A percentile compares a stretch with the other conserved stretches of the same genome.
Conservation (phyloP, 2,329 filamentous ascomycete genomes). For the Xylariaceae sp. region DNA sequence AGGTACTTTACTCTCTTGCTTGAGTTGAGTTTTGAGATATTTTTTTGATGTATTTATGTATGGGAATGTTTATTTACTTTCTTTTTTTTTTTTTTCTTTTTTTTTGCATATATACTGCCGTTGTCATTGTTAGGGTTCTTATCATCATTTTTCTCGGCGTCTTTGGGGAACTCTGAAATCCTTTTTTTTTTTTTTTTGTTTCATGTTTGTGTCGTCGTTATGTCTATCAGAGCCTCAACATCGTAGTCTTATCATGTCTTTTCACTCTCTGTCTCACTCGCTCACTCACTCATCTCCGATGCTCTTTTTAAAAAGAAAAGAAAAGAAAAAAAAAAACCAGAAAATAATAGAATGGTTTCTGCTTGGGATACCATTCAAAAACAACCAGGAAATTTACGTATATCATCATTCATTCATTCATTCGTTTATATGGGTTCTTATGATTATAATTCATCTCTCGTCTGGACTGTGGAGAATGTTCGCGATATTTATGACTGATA, state of each 20-base stretch:
- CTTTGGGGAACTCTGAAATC: neutral
- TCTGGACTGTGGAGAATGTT: no score
- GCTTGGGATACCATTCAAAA: no score
- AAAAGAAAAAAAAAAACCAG: neutral
- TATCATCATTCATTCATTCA: no score
- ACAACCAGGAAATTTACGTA: no score
- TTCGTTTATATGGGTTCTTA: no score
- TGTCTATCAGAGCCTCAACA: no score
- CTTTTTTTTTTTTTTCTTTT: no score
- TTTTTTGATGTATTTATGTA: neutral
- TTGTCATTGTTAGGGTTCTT: conserved; percentile 3
- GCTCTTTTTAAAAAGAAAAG: neutral
- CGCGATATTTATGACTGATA: no score
- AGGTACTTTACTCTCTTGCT: no score
- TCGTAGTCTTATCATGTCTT: neutral
- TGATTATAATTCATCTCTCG: no score
- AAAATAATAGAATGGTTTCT: neutral
- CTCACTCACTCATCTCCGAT: neutral
- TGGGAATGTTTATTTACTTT: neutral
- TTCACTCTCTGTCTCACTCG: neutral
- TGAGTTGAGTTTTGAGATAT: neutral
- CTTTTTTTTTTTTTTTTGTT: conserved; percentile 2
- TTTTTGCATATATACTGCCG: conserved; percentile 16
- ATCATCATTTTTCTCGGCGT: neutral
- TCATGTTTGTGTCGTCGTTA: no score